Base-by-base conservation (phyloP, 179 eudicot genomes). In the Camellia oleifera region DNA sequence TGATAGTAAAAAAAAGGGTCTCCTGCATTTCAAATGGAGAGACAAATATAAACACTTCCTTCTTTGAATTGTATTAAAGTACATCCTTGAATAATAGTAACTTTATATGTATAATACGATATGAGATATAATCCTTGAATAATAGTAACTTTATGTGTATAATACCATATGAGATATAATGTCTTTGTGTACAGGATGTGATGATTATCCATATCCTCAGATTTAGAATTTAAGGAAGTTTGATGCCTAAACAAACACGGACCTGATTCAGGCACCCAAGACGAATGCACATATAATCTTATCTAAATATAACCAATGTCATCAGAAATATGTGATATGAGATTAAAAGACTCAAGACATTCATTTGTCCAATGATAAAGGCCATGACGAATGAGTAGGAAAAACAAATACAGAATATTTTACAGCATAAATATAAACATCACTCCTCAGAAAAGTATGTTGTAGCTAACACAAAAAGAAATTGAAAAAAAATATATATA, bases 211-310 rank as follows among this genome's bases (percentile, higher is more conserved):
- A 70, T 70, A 14, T 68, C 72, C 26, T 45, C 56, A n/a, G 74
- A 69, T 69, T 46, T 68, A 23, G 74, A 26, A 69, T 69, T 69
- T 46, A 32, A 46, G 74, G n/a, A 71, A 71, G 58, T 18, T 71
- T 48, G 56, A 48, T 48, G 9, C 32, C 11, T 12, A 4, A 18
- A 52, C 53, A 70, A 5, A 69, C 14, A 40, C 42, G 52, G 10
- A 70, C 56, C 54, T 46, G 13, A 70, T 70, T 56, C 17, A n/a
- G n/a, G 56, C 32, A 65, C 45, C 45, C 45, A 65, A 65, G 18
- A 5, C 17, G 65, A 63, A 32, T 17, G 54, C 56, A 48, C 15
- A 67, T 64, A 54, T 54, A 32, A 58, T 62, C 63, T 20, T 23
- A 17, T 17, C 64, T 18, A 14, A 50, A 17, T 45, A 18, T 3